Conservation (phyloP, 805 yeast species). For the Zygoascus biomembranicola region DNA sequence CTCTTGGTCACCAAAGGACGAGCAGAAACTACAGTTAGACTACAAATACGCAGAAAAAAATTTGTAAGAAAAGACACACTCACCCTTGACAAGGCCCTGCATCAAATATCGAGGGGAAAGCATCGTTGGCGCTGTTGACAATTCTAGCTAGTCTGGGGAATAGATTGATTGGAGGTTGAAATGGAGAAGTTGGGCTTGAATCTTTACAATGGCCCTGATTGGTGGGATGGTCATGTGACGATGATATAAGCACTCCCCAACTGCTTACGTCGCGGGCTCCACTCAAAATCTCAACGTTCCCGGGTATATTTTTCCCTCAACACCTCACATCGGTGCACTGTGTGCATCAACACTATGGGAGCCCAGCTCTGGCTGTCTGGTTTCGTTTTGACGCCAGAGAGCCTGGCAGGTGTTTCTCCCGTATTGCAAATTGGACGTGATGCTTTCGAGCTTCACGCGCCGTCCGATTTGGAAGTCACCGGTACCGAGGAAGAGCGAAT, state of each 20-base stretch:
- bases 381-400: neutral
- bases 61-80: neutral
- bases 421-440: neutral
- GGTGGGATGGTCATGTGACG: neutral
- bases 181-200: neutral
- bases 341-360: neutral
- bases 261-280: no score
- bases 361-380: neutral
- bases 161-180: no score
- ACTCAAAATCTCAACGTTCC: no score
- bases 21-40: slow-evolving; percentile 6
- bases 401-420: neutral
- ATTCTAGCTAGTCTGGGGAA: no score
- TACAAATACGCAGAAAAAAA: neutral
- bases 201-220: neutral
- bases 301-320: neutral
- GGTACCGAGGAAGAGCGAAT: slow-evolving; percentile 1
- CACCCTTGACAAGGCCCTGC: slow-evolving; percentile 7
- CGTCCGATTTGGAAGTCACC: neutral
- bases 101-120: slow-evolving; percentile 3
- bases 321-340: neutral
- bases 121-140: neutral
- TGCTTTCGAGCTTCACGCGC: no score
- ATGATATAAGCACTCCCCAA: neutral
- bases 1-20: slow-evolving; percentile 12